phyloP scores from a whole-genome alignment of 2,329 filamentous ascomycete genomes.

The Escovopsis sp. region DNA sequence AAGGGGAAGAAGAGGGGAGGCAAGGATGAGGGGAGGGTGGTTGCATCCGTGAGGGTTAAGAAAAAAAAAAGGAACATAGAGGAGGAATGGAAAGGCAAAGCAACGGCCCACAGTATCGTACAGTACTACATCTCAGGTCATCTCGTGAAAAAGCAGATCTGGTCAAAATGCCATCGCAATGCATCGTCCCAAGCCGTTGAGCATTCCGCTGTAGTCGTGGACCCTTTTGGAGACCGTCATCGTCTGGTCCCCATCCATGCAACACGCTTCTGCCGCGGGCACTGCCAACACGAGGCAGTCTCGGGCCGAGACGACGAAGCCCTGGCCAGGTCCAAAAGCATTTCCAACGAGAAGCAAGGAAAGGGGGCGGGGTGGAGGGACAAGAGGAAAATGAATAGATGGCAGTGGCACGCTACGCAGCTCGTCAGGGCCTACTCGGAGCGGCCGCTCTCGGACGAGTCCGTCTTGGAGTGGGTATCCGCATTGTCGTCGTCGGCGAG shows the following conservation, averaged over 20 bases:
- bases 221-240: not conserved
- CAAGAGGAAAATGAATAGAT: no score
- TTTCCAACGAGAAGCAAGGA: constrained; percentile 14
- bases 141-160: constrained; percentile 5
- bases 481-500: constrained; percentile 38
- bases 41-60: no score
- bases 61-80: no score
- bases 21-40: no score
- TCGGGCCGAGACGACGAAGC: not conserved
- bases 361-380: no score
- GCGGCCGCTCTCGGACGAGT: constrained; percentile 43
- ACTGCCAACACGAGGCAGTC: constrained; percentile 7
- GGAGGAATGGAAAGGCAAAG: no score
- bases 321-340: not conserved
- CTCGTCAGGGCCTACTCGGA: constrained; percentile 25
- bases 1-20: not conserved
- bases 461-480: constrained; percentile 39
- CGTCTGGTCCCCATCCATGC: not conserved
- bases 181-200: constrained; percentile 1
- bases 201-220: constrained; percentile 1
- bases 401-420: no score
- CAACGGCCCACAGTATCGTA: constrained; percentile 9
- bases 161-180: constrained; percentile 5
- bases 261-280: not conserved
- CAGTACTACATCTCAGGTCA: constrained; percentile 15